These are phyloP conservation scores for Linderina pennispora DNA, from an alignment of 192 early-diverging fungal species.

Conservation along the genomic window DNA sequence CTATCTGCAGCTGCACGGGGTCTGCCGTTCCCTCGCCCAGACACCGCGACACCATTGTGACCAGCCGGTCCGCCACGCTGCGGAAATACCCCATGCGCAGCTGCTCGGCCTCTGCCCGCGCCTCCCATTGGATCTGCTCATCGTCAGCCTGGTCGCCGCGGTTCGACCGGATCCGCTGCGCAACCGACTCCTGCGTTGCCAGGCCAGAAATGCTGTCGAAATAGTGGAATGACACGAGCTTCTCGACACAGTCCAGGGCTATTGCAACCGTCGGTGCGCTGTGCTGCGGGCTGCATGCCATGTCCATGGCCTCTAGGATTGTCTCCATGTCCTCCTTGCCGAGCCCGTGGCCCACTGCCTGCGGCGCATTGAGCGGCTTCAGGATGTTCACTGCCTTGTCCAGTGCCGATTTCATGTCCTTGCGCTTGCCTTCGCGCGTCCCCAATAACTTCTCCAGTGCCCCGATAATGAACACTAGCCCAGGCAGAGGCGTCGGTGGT, in stretches of 20 bases:
- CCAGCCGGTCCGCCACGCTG: conserved; percentile 41
- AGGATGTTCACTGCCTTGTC: conserved; percentile 36
- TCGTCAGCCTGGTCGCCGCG: conserved; percentile 1
- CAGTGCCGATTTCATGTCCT: conserved; percentile 46
- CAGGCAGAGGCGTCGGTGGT: conserved; percentile 15
- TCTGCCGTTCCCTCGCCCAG: conserved; percentile 80
- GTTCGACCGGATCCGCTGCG: conserved; percentile 11
- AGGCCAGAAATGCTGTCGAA: conserved; percentile 37
- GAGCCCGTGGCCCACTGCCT: conserved; percentile 9
- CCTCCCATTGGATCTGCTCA: conserved; percentile 2
- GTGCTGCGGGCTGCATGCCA: conserved; percentile 65
- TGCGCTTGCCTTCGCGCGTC: conserved; percentile 49
- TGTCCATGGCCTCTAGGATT: conserved; percentile 62
- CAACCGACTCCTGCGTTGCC: conserved; percentile 5
- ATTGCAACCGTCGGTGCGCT: conserved; percentile 51
- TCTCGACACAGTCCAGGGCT: conserved; percentile 78
- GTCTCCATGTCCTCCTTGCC: conserved; percentile 20
- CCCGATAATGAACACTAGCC: conserved; percentile 56
- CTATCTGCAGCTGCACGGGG: conserved; percentile 84
- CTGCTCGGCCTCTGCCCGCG: conserved; percentile 16
- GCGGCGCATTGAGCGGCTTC: conserved; percentile 4
- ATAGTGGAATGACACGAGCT: conserved; percentile 64
- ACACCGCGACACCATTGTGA: conserved; percentile 71
- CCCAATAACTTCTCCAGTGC: conserved; percentile 57
- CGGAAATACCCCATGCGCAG: neutral